phyloP scores from a whole-genome alignment of 78 protist genomes.

The Dictyostelium citrinum region DNA sequence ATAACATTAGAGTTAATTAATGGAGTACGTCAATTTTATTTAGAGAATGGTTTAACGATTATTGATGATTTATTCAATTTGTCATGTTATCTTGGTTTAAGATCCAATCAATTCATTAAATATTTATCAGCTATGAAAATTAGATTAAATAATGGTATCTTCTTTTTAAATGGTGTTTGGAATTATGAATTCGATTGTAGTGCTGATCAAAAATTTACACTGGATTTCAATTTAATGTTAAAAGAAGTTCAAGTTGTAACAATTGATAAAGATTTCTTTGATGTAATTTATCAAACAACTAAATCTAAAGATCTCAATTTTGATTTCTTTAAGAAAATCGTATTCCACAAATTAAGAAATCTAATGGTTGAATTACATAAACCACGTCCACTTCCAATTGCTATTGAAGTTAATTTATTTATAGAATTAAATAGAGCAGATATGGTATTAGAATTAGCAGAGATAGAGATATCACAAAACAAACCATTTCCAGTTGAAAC shows the following conservation, averaged over 20 bases:
- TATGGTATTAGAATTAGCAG: neutral
- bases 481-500: neutral
- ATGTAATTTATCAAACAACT: neutral
- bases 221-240: neutral
- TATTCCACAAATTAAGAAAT: neutral
- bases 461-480: neutral
- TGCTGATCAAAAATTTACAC: neutral
- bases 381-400: neutral
- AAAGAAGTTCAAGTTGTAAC: neutral
- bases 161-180: neutral
- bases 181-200: neutral
- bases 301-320: neutral
- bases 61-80: neutral
- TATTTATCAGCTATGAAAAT: neutral
- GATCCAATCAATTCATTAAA: neutral
- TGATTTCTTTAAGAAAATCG: neutral
- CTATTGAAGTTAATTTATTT: neutral
- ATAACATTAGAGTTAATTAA: neutral
- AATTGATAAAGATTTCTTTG: neutral
- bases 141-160: neutral
- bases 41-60: neutral
- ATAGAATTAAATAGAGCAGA: neutral
- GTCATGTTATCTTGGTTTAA: neutral
- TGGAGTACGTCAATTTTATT: neutral
- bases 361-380: neutral